These are phyloP conservation scores for Rhinocladiella mackenziei DNA, from an alignment of 2,329 filamentous ascomycete species.

Conservation along the genomic window DNA sequence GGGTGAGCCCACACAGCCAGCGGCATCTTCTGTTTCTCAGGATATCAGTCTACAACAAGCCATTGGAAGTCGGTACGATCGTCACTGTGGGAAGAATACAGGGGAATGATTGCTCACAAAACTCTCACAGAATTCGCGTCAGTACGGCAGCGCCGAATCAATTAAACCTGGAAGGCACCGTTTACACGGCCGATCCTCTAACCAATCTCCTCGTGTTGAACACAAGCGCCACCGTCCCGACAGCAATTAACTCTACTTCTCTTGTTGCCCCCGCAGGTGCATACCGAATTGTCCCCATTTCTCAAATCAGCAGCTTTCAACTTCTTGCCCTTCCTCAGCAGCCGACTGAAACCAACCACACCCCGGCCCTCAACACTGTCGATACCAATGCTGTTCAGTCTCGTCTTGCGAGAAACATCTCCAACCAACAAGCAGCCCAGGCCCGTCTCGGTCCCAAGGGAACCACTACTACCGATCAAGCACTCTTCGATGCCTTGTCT, in stretches of 20 bases:
- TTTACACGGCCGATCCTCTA: constrained; percentile 59
- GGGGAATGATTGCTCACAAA: constrained; percentile 40
- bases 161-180: constrained; percentile 56
- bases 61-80: constrained; percentile 49
- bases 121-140: constrained; percentile 51
- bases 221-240: constrained; percentile 45
- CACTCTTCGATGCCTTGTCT: constrained; percentile 59
- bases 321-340: constrained; percentile 44
- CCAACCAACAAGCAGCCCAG: constrained; percentile 55
- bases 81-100: constrained; percentile 43
- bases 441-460: constrained; percentile 55
- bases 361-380: constrained; percentile 47
- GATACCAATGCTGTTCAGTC: constrained; percentile 53
- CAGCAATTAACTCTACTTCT: constrained; percentile 33
- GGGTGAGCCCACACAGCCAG: constrained; percentile 39
- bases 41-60: constrained; percentile 56
- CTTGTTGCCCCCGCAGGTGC: constrained; percentile 45
- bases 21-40: constrained; percentile 45
- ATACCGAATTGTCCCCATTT: constrained; percentile 59
- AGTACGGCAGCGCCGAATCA: constrained; percentile 51
- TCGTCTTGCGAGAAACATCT: constrained; percentile 54
- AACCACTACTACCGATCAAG: constrained; percentile 59
- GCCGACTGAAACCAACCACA: constrained; percentile 40
- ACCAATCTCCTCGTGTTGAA: constrained; percentile 61
- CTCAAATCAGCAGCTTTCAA: constrained; percentile 56